Evolutionary conservation across 257 asterid species (phyloP), one percentile per base, ranked within the genome.

Genomic region (Ballota nigra): DNA sequence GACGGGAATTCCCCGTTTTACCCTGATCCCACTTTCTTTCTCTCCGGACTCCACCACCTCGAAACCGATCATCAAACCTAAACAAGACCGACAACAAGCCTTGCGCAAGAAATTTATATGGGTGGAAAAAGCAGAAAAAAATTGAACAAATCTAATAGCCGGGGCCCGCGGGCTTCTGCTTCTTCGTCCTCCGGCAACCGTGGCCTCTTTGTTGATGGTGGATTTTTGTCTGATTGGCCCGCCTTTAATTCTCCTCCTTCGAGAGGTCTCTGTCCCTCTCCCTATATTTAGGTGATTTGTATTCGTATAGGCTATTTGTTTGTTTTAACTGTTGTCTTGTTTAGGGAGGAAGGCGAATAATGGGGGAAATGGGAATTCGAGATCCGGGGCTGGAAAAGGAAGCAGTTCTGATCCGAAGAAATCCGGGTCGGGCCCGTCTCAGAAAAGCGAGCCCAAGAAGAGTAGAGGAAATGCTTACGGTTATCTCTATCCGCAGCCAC

Each of bases 191-290:
- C 86, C 59, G 76, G 86, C 66, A 77, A 63, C 61, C 91, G 75
- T 56, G 85, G 83, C 28, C 85, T 85, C 71, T 94, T 91, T 66
- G 91, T 91, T 6, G 92, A 84, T 71, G 99, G 99, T 16, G 97
- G 99, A 40, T 51, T 82, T 26, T 74, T 94, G 51, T 81, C 90
- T n/a, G 92, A 94, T 79, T 91, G 96, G 96, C 66, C 87, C n/a
- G 73, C 77, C 61, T 66, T 68, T 81, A 67, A 66, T 73, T 85
- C 97, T 64, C 91, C 94, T 67, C 87, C 91, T 70, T 78, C 96
- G 16, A 74, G 88, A 86, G 98, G 98, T 92, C 58, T 59, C 49
- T 59, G 16, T 19, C 60, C 58, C 34, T 49, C 67, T 20, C 9
- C 19, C 38, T 55, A 34, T 26, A 36, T 69, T 68, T 38, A 47